These are phyloP conservation scores for Cryptosporidium ubiquitum DNA, from an alignment of 169 alveolate species.

Conservation along the genomic window DNA sequence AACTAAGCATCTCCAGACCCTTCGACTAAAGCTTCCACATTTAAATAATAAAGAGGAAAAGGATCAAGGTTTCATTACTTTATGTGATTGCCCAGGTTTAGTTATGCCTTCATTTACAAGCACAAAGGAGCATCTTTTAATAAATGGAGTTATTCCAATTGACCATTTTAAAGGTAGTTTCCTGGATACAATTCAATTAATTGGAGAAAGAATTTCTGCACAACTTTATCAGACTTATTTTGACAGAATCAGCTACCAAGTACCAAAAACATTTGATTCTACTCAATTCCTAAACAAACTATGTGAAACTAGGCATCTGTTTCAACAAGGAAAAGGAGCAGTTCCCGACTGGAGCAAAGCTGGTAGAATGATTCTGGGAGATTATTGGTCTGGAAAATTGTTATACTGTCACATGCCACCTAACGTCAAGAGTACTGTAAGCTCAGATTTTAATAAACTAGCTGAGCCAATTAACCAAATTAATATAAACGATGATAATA, in stretches of 20 bases:
- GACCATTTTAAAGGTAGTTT: conserved; percentile 94
- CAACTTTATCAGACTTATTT: conserved; percentile 83
- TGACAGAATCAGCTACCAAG: conserved; percentile 73
- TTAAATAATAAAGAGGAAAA: not conserved
- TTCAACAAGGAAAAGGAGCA: conserved; percentile 93
- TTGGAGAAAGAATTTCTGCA: conserved; percentile 92
- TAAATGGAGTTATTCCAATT: conserved; percentile 96
- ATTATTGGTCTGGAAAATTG: conserved; percentile 94
- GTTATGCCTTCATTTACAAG: conserved; percentile 97
- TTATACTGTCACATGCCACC: conserved; percentile 88
- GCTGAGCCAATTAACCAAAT: conserved; percentile 26
- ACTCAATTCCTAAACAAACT: conserved; percentile 81
- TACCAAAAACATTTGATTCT: conserved; percentile 74
- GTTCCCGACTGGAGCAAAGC: conserved; percentile 94
- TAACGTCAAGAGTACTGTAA: conserved; percentile 75
- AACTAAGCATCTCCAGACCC: conserved; percentile 97
- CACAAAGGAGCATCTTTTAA: conserved; percentile 95
- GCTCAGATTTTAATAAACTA: conserved; percentile 76
- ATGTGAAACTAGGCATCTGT: conserved; percentile 83
- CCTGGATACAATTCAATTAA: conserved; percentile 91
- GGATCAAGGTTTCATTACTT: conserved; percentile 79
- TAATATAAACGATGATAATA: not conserved
- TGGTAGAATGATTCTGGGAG: conserved; percentile 93
- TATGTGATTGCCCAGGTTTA: conserved; percentile 98
- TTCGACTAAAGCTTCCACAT: conserved; percentile 80